A percentile compares a stretch with the other conserved stretches of the same genome.
Conservation (phyloP, 1,284 basidiomycete species). For the Melanopsichium pennsylvanicum region DNA sequence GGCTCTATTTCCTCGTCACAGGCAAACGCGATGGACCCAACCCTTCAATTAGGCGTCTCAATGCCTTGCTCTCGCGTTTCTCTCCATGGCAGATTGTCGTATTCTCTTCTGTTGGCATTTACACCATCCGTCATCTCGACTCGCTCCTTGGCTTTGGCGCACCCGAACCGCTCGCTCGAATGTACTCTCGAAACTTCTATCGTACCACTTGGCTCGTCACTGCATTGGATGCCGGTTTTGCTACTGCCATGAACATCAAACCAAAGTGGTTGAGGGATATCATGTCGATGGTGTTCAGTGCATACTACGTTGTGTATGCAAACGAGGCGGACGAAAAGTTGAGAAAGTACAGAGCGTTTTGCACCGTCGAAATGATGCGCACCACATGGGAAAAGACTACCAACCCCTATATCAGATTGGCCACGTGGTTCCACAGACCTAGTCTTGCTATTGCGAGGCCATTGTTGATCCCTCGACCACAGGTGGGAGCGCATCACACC, state of each 20-base stretch:
- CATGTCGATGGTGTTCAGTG: constrained; percentile 73
- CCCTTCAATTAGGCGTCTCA: constrained; percentile 35
- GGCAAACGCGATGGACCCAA: constrained; percentile 49
- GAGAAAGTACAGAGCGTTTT: constrained; percentile 85
- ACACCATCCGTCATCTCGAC: constrained; percentile 85
- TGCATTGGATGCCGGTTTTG: constrained; percentile 95
- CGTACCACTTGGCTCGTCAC: constrained; percentile 90
- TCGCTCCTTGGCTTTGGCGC: constrained; percentile 85
- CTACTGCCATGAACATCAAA: constrained; percentile 90
- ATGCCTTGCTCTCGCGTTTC: constrained; percentile 70
- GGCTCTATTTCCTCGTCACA: constrained; percentile 41
- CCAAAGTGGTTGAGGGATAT: constrained; percentile 90
- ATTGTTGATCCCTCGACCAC: constrained; percentile 81
- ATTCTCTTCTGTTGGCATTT: constrained; percentile 82
- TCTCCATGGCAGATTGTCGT: constrained; percentile 94
- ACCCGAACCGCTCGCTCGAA: constrained; percentile 84
- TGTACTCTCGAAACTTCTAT: constrained; percentile 88
- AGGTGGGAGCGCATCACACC: constrained; percentile 62
- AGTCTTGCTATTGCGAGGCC: constrained; percentile 76
- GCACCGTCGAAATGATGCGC: constrained; percentile 93
- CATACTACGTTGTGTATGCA: constrained; percentile 92
- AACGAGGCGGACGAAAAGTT: constrained; percentile 88
- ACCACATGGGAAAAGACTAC: constrained; percentile 94
- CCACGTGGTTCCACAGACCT: constrained; percentile 73
- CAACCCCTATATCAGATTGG: constrained; percentile 83